These are phyloP conservation scores for Arabis alpina DNA, from an alignment of 345 rosid species.

Conservation along the genomic window DNA sequence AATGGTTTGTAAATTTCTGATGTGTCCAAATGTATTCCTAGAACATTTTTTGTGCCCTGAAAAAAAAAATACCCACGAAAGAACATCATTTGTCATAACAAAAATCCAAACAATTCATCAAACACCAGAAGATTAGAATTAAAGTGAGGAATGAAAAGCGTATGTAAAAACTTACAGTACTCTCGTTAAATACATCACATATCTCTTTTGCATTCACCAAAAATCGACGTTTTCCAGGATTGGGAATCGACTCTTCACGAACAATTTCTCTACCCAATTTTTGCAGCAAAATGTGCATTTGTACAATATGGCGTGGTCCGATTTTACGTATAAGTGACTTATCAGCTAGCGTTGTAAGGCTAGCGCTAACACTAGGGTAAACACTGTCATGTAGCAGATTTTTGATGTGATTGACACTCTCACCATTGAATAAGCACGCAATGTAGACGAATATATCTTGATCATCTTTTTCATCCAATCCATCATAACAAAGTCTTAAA, in stretches of 20 bases:
- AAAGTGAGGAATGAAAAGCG: too few species aligned
- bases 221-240: constrained; percentile 26
- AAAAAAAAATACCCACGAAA: background rate
- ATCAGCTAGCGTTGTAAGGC: background rate
- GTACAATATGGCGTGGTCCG: background rate
- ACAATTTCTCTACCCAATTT: too few species aligned
- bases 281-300: background rate
- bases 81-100: too few species aligned
- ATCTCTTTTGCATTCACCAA: constrained; percentile 2
- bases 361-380: background rate
- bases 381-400: background rate
- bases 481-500: constrained; percentile 17
- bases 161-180: background rate
- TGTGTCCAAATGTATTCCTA: too few species aligned
- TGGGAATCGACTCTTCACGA: background rate
- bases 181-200: background rate
- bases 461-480: background rate
- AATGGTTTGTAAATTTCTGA: background rate
- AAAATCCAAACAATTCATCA: too few species aligned
- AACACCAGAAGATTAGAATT: too few species aligned
- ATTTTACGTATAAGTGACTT: constrained; percentile 34
- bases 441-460: constrained; percentile 38
- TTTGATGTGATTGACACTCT: background rate
- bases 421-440: constrained; percentile 34
- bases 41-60: too few species aligned